phyloP scores from a whole-genome alignment of 2,329 filamentous ascomycete genomes.

The Colletotrichum lindemuthianum region DNA sequence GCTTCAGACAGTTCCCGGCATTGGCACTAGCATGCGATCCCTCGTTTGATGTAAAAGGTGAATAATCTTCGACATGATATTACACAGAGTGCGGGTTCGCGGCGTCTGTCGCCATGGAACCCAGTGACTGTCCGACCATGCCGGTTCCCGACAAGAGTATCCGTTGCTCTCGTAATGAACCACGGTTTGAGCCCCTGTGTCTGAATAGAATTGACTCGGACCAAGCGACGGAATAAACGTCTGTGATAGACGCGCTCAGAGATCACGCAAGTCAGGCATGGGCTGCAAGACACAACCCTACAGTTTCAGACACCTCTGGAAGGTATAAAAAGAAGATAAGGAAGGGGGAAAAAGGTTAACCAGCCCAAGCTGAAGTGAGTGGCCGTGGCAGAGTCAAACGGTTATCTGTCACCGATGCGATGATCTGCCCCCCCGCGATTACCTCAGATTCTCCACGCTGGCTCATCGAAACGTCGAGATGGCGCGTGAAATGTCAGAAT shows the following conservation, averaged over 20 bases:
- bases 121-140: too few species aligned
- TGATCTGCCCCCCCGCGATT: constrained; percentile 9
- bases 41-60: too few species aligned
- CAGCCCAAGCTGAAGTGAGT: neutral
- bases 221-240: constrained; percentile 5
- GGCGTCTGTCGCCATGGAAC: too few species aligned
- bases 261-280: constrained; percentile 12
- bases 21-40: neutral
- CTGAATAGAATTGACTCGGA: neutral
- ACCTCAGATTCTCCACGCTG: neutral
- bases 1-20: neutral
- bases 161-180: too few species aligned
- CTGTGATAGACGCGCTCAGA: constrained; percentile 4
- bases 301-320: neutral
- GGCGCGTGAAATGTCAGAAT: neutral
- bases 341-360: neutral
- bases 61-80: too few species aligned
- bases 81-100: too few species aligned
- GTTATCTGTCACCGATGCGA: constrained; percentile 21
- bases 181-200: too few species aligned
- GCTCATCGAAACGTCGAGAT: neutral
- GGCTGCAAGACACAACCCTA: neutral
- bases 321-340: neutral
- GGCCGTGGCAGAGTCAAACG: neutral
- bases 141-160: too few species aligned